These are phyloP conservation scores for Venturia asperata DNA, from an alignment of 2,329 filamentous ascomycete species.

Conservation along the genomic window DNA sequence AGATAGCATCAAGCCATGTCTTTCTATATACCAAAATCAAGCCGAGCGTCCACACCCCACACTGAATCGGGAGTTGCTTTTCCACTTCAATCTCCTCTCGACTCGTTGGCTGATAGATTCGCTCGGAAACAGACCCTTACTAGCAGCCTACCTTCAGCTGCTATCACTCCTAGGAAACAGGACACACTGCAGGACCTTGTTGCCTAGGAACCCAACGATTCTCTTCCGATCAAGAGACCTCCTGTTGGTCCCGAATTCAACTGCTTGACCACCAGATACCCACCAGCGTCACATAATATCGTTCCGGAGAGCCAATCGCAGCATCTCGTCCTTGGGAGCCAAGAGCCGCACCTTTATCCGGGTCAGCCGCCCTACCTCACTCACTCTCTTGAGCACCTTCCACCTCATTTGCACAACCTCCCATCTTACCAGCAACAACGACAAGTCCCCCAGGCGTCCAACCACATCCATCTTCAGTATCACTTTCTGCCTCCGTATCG, in stretches of 20 bases:
- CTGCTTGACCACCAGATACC: neutral
- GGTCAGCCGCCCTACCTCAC: neutral
- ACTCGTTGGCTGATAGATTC: neutral
- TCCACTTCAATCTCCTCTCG: neutral
- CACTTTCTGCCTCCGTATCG: neutral
- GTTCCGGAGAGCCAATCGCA: neutral
- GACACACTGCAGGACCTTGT: neutral
- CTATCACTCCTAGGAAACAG: neutral
- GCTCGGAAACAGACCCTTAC: neutral
- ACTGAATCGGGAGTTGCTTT: neutral
- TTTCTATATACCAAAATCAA: neutral
- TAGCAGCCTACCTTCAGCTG: neutral
- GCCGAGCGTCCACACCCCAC: neutral
- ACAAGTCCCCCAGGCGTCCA: neutral
- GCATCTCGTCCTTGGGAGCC: neutral
- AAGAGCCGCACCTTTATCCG: neutral
- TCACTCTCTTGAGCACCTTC: neutral
- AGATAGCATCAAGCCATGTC: neutral
- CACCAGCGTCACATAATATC: neutral
- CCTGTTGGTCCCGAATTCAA: neutral
- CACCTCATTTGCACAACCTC: neutral
- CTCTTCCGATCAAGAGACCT: neutral
- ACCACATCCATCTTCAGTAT: neutral
- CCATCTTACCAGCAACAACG: neutral
- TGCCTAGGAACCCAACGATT: neutral